Evolutionary conservation across 1,284 basidiomycete genomes (phyloP), one percentile per base, ranked within the genome.

Genomic region (Mycosarcoma mackinlayi): DNA sequence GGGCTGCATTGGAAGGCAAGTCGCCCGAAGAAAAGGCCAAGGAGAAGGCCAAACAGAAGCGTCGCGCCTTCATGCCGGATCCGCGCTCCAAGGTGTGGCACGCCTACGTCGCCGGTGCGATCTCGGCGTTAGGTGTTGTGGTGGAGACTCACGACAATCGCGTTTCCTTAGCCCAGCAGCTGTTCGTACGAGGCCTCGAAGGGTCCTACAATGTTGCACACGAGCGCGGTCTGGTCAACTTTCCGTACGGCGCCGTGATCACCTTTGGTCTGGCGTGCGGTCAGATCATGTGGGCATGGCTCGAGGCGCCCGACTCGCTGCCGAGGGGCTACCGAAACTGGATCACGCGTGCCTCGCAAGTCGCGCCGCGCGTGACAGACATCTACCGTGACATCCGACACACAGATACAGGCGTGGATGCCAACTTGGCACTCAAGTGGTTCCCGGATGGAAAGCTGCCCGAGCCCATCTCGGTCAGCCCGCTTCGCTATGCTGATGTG

Each of bases 221-320:
- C 10, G 85, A 86, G 1, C 87, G 87, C 73, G 77, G 80, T 6
- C 82, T 89, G 24, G 86, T 80, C 57, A 86, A 86, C 48, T 87
- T 98, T 14, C 94, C 94, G 0, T 86, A 93, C 80, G 94, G 94
- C 8, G 91, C 91, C 56, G 87, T 93, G 0, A 83, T 96, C 18
- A 87, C 94, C 9, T 97, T 97, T 78, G 87, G 90, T 10, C 77
- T 94, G 2, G 91, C 90, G 18, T 95, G 90, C 77, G 90, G 90
- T 9, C 93, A 96, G 56, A 80, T 81, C 61, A 87, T 94, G 84
- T 94, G 92, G 80, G 89, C 87, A 0, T 93, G 90, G 84, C 85
- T 95, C 27, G 83, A 92, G 28, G 38, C 52, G 13, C 78, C 72
- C 4, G 61, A 77, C 3, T 65, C 73, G 19, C 53, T 82, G 41